Base-by-base conservation (phyloP, 768 basidiomycete species). In the Tricholoma hemisulphureum region DNA sequence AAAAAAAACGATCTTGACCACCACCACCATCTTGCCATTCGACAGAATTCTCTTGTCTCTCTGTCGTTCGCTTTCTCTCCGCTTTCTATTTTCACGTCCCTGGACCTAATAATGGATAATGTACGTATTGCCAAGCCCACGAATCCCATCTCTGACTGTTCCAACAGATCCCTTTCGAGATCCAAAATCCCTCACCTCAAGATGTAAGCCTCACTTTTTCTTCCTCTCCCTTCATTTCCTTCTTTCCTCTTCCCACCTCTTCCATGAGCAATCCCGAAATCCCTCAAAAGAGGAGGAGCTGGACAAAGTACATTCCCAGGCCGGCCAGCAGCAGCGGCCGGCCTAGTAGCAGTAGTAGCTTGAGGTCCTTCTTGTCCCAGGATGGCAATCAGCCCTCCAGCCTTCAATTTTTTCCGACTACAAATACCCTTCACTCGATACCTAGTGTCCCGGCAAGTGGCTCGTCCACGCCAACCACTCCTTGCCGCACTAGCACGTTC, bases 281-380 rank as follows among this genome's bases (percentile, higher is more conserved):
- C 16, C 51, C 52, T 18, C 54, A 64, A 34, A 71, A 73, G 58
- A 71, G 65, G 61, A 71, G 75, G 45, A 66, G 64, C 48, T 79
- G 78, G 77, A 63, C 72, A 39, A 59, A 73, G 23, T 75, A 74
- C 61, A 69, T 75, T 18, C 68, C 76, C 13, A 62, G 74, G 37
- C 70, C 75, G 7, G 65, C 69, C 41, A 72, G 69, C 61, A 72
- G 69, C 46, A 57, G 63, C 16, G 66, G 69, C 48, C 53, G 67
- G 21, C 65, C 66, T 26, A 21, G 48, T 18, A 64, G 64, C n/a
- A 61, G 57, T 43, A 55, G 45, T 23, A 58, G 45, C 35, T 50
- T 46, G 35, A 23, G 55, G 61, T 28, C 26, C 0, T 49, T 28
- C n/a, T 3, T 49, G n/a, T 4, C 26, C 26, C 46, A 65, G 39